A percentile compares a stretch with the other conserved stretches of the same genome.
phyloP scores from a whole-genome alignment of 2,329 filamentous ascomycete genomes.

The Diaporthe batatas region DNA sequence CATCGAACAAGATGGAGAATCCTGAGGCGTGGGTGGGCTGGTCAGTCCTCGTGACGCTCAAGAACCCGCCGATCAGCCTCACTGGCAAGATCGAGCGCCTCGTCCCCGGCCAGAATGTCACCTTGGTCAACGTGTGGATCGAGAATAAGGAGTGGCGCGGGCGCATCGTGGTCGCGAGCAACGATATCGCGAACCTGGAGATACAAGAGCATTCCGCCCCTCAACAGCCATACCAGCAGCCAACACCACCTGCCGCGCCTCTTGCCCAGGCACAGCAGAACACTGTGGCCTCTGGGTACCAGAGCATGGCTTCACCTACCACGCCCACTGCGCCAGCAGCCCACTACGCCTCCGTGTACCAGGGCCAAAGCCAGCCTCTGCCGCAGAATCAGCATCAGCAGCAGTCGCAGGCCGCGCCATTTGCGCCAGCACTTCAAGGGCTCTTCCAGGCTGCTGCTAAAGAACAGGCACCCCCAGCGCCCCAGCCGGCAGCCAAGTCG shows the following conservation, averaged over 20 bases:
- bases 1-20: constrained; percentile 27
- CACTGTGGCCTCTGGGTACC: background rate
- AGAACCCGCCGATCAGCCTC: constrained; percentile 39
- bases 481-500: constrained; percentile 50
- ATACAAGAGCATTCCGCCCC: constrained; percentile 28
- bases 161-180: constrained; percentile 36
- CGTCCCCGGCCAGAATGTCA: constrained; percentile 39
- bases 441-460: constrained; percentile 45
- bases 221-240: constrained; percentile 34
- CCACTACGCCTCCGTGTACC: constrained; percentile 16
- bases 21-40: constrained; percentile 36
- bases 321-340: constrained; percentile 25
- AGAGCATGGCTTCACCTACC: constrained; percentile 25
- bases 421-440: constrained; percentile 43
- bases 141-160: constrained; percentile 34
- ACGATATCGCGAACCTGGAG: constrained; percentile 39
- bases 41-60: constrained; percentile 38
- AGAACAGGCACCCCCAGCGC: constrained; percentile 45
- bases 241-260: constrained; percentile 25
- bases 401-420: constrained; percentile 33
- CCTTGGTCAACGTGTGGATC: constrained; percentile 39
- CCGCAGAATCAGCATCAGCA: constrained; percentile 22
- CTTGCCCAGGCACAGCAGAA: constrained; percentile 29
- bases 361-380: background rate
- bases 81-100: constrained; percentile 41